These are phyloP conservation scores for Amanita rimosa DNA, from an alignment of 768 basidiomycete genomes.

Conservation along the genomic window DNA sequence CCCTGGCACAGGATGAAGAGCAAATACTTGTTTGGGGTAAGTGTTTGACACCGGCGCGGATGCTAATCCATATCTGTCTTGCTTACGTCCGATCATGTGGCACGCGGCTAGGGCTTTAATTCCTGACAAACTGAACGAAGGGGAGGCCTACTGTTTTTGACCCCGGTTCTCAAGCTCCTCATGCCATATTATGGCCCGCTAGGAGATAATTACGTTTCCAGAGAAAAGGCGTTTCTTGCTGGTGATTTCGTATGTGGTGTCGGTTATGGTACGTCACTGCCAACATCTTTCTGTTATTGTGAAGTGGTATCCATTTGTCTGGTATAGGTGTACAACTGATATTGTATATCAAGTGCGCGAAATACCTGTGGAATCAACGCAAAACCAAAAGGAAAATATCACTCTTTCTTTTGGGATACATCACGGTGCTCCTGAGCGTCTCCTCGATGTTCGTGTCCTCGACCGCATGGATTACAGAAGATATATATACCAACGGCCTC, in stretches of 20 bases:
- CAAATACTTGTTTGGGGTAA: too few species aligned
- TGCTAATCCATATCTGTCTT: too few species aligned
- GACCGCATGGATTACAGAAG: background rate
- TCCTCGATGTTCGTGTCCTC: background rate
- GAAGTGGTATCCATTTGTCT: background rate
- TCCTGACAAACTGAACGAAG: too few species aligned
- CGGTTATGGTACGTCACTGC: constrained; percentile 1
- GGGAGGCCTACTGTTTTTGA: too few species aligned
- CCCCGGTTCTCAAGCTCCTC: too few species aligned
- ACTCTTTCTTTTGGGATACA: background rate
- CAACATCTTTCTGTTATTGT: background rate
- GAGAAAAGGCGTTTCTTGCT: background rate
- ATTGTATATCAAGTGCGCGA: background rate
- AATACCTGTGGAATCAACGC: background rate
- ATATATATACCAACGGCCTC: background rate
- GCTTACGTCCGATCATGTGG: too few species aligned
- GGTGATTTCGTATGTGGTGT: background rate
- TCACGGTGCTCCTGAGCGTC: background rate
- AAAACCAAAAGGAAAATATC: background rate
- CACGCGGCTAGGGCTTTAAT: too few species aligned
- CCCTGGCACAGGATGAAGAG: too few species aligned
- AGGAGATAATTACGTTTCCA: background rate
- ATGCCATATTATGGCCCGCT: background rate
- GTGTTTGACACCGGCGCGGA: too few species aligned
- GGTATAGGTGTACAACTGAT: background rate